Evolutionary conservation across 768 basidiomycete genomes (phyloP), one percentile per base, ranked within the genome.

Genomic region (Termitomyces sp.): DNA sequence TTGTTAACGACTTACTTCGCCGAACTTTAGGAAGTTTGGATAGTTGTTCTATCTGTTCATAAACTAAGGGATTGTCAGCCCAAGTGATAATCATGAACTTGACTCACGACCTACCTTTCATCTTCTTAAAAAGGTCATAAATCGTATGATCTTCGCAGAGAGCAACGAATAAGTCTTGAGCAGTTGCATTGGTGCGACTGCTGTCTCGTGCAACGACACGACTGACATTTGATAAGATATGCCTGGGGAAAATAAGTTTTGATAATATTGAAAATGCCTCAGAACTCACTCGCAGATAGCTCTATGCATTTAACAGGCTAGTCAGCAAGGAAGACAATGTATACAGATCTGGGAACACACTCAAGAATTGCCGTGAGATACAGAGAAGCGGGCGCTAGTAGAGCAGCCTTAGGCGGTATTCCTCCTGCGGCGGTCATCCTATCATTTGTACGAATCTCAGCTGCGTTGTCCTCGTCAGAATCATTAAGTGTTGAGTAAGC

Each of bases 351-450:
- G 66, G 56, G 59, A 60, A 83, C 94, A 78, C 73, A 96, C 94
- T 97, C 95, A 36, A 97, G 79, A 64, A 96, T 92, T 8, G 94
- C 94, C 2, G 95, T 96, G 55, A 96, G 81, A 79, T 96, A 97
- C 48, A 97, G 71, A 20, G 92, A 88, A 37, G 94, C 92, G 4
- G 93, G 93, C 9, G 89, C 86, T 31, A 95, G 73, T 9, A 90
- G 79, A 7, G 81, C 72, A 20, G 83, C 72, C 55, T 79, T 82
- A 20, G 86, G 84, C 37, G 85, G 76, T 12, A 77, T 72, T 12
- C 81, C 78, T 32, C 81, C 80, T n/a, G 80, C 71, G 56, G 75
- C 76, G 46, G 68, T 70, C 81, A 91, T 86, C 45, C 82, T 81
- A 56, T 88, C 87, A 64, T 84, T 81, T 57, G 91, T 77, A 63